Conservation (phyloP, 768 basidiomycete genomes). For the Hemileccinum rubropunctum region DNA sequence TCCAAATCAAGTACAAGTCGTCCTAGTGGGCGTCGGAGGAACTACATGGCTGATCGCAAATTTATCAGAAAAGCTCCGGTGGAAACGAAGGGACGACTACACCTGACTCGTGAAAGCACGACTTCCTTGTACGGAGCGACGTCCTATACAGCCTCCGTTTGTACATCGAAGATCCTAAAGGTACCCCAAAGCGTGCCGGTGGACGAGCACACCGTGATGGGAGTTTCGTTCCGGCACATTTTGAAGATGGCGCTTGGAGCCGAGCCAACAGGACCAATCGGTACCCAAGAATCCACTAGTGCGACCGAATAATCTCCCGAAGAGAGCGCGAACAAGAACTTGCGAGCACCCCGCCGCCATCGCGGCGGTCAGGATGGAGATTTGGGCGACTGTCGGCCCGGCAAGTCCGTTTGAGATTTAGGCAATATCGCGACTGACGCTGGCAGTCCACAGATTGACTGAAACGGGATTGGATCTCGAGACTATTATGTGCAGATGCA, state of each 20-base stretch:
- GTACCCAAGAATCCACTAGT: constrained; percentile 10
- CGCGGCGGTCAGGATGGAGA: constrained; percentile 25
- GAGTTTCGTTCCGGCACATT: constrained; percentile 6
- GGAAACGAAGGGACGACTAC: neutral
- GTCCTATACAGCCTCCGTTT: constrained; percentile 9
- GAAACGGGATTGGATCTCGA: constrained; percentile 18
- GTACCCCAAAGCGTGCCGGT: constrained; percentile 2
- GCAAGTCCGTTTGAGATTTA: constrained; percentile 5
- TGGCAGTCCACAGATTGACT: constrained; percentile 15
- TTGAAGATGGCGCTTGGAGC: neutral
- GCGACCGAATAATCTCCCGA: constrained; percentile 19
- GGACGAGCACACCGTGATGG: constrained; percentile 4
- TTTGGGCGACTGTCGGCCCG: constrained; percentile 5
- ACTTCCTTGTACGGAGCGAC: constrained; percentile 7
- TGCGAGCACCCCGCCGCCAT: constrained; percentile 20
- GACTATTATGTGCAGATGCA: neutral
- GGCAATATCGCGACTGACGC: neutral
- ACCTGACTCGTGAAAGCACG: neutral
- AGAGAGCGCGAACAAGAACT: constrained; percentile 19
- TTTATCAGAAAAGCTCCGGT: constrained; percentile 4
- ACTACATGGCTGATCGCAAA: no score
- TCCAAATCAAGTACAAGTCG: constrained; percentile 9
- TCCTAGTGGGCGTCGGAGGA: constrained; percentile 2
- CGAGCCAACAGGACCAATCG: constrained; percentile 4
- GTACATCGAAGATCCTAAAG: constrained; percentile 13